Base-by-base conservation (phyloP, 1,284 basidiomycete species). In the Takashimella tepidaria region DNA sequence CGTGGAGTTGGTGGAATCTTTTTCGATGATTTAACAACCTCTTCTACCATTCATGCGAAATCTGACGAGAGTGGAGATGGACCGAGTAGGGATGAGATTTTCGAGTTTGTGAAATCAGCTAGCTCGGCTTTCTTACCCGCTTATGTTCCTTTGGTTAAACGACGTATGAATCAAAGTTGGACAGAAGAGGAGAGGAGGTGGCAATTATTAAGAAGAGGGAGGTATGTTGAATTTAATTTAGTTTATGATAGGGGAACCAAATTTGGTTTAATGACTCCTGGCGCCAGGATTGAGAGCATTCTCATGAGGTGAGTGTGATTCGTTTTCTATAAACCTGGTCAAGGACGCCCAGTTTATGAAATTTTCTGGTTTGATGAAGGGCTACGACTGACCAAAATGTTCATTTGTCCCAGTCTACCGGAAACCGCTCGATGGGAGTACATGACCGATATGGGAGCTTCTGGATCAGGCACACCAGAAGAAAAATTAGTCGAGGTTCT, bases 1-100 rank as follows among this genome's bases (percentile, higher is more conserved):
- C 84, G 95, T 22, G 96, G 96, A 3, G 77, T 99, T 41, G 96
- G 96, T 21, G 96, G 96, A 1, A 80, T 99, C 59, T 98, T 98
- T 80, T 96, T 97, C 71, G 95, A 98, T 75, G 91, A 96, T 73
- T 82, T 96, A 13, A 74, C 74, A 2, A 58, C 68, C n/a, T 48
- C 57, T 1, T 69, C 68, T 10, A 55, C 53, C 6, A 70, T 76
- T 24, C 69, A 76, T 58, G 51, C 46, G 31, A 55, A 51, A 45
- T 31, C 46, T 24, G 40, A 50, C 51, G 23, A 16, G 19, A 47
- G 47, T 20, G 57, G 49, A 72, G 68, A 58, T 16, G 68, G 70
- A 13, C 54, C 58, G 23, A 79, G 79, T 0, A 78, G 81, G 12
- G 82, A 84, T 13, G 83, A 85, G 31, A 84, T 92, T 53, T 95